Evolutionary conservation across 768 basidiomycete genomes (phyloP).

Genomic region (Boletus patriciae): DNA sequence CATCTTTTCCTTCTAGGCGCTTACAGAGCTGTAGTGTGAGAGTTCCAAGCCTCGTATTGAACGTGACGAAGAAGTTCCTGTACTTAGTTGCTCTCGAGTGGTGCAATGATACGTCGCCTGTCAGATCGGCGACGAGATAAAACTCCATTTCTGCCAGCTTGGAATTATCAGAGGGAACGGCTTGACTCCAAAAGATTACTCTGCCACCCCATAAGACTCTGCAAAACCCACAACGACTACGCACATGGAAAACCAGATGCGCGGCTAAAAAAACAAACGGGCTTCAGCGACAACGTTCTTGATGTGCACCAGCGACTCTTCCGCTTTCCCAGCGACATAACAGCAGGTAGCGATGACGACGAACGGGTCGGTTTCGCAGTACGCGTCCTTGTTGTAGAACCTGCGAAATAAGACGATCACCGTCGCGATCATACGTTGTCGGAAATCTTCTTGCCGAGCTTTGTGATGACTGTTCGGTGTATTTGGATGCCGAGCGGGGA

Average conservation of each 20-base stretch:
- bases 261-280: conserved; percentile 72
- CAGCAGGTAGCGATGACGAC: conserved; percentile 90
- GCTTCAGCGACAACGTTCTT: conserved; percentile 89
- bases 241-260: conserved; percentile 26
- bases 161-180: conserved; percentile 80
- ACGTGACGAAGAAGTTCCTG: too few species aligned
- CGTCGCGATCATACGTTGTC: conserved; percentile 91
- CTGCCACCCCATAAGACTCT: conserved; percentile 27
- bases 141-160: conserved; percentile 99
- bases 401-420: conserved; percentile 93
- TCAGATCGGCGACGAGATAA: conserved; percentile 93
- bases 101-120: too few species aligned
- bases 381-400: conserved; percentile 96
- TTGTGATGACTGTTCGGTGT: conserved; percentile 64
- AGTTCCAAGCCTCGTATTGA: too few species aligned
- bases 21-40: too few species aligned
- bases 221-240: background rate
- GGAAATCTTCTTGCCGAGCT: conserved; percentile 80
- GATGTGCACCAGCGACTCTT: conserved; percentile 94
- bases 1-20: background rate
- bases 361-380: conserved; percentile 95
- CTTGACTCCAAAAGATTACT: conserved; percentile 70
- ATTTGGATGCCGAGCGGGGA: background rate
- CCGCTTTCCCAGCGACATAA: conserved; percentile 96
- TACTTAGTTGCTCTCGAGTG: too few species aligned